Conservation (phyloP, 371 early-diverging fungal species). For the Rhizopus microsporus region DNA sequence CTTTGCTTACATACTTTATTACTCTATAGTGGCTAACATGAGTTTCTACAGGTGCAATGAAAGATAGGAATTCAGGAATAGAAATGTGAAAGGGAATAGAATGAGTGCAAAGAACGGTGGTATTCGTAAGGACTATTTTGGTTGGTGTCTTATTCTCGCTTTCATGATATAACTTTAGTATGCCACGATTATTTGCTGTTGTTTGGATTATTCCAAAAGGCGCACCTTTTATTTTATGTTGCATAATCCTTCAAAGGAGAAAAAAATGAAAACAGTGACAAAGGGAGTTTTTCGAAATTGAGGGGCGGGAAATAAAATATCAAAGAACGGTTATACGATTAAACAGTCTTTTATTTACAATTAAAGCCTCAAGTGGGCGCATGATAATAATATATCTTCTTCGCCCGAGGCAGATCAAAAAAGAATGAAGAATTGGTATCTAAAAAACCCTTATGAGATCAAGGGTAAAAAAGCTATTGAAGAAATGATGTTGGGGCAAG, state of each 20-base stretch:
- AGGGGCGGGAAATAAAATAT: too few relatives aligned
- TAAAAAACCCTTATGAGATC: too few relatives aligned
- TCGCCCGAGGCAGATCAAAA: too few relatives aligned
- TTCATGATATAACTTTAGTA: conserved; percentile 69
- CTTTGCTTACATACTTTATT: conserved; percentile 48
- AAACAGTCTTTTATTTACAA: too few relatives aligned
- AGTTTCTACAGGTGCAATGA: conserved; percentile 67
- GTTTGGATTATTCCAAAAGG: conserved; percentile 18
- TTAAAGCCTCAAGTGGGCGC: too few relatives aligned
- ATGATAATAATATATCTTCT: too few relatives aligned
- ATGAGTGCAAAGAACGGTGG: conserved; percentile 65
- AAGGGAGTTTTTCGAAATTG: too few relatives aligned
- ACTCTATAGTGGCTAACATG: conserved; percentile 70
- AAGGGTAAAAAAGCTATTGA: too few relatives aligned
- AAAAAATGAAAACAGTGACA: neutral
- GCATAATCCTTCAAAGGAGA: neutral
- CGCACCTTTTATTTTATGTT: conserved; percentile 10
- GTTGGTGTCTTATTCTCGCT: conserved; percentile 6
- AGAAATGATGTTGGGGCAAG: too few relatives aligned
- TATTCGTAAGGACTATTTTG: conserved; percentile 4
- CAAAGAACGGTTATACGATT: too few relatives aligned
- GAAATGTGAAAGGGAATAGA: conserved; percentile 86
- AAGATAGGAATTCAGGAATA: conserved; percentile 82
- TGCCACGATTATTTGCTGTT: conserved; percentile 39
- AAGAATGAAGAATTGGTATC: too few relatives aligned